A percentile compares a stretch with the other conserved stretches of the same genome.
Evolutionary conservation across 2,329 filamentous ascomycete species (phyloP).

Genomic region (Eutypella sp.): DNA sequence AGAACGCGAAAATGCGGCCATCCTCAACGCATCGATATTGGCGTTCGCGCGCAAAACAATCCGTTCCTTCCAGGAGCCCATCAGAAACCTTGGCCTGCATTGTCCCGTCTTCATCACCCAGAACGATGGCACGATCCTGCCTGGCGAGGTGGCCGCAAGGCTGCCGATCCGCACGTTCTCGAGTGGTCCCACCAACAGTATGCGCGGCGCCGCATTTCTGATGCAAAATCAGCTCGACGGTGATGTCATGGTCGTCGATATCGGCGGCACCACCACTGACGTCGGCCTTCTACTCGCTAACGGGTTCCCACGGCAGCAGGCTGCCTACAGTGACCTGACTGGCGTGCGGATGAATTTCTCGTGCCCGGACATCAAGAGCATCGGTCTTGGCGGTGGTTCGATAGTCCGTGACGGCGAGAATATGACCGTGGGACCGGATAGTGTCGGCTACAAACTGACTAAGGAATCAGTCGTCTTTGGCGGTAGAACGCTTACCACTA

Average conservation of each 20-base stretch:
- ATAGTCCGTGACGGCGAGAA: conserved; percentile 40
- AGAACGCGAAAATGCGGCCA: conserved; percentile 60
- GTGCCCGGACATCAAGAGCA: conserved; percentile 53
- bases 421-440: conserved; percentile 53
- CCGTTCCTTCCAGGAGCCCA: conserved; percentile 47
- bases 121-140: conserved; percentile 58
- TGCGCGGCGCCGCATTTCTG: conserved; percentile 59
- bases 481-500: conserved; percentile 52
- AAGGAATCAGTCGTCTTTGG: conserved; percentile 53
- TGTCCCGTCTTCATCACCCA: conserved; percentile 58
- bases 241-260: conserved; percentile 56
- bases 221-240: conserved; percentile 30
- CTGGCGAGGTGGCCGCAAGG: conserved; percentile 46
- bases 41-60: conserved; percentile 54
- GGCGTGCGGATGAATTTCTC: conserved; percentile 60
- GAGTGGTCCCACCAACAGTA: conserved; percentile 59
- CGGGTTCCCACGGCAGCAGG: conserved; percentile 59
- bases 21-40: conserved; percentile 59
- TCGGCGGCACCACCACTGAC: conserved; percentile 63
- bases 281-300: conserved; percentile 56
- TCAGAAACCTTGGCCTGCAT: conserved; percentile 41
- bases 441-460: conserved; percentile 53
- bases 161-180: conserved; percentile 59
- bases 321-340: conserved; percentile 56
- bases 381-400: conserved; percentile 55